Base-by-base conservation (phyloP, 2,329 filamentous ascomycete genomes). In the Chaetomiaceae sp. region DNA sequence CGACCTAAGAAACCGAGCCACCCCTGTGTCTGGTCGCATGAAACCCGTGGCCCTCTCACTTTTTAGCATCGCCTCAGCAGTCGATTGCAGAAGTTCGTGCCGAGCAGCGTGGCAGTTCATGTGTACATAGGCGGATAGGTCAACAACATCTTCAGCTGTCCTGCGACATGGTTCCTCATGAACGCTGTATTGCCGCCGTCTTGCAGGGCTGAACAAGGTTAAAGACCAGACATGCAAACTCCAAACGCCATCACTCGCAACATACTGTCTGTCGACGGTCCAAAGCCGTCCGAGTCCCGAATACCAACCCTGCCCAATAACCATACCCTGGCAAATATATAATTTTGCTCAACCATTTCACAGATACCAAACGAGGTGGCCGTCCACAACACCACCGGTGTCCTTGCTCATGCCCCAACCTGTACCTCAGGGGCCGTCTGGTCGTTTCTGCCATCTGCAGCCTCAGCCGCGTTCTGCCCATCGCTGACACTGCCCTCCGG, bases 401-500 rank as follows among this genome's bases (percentile, higher is more conserved):
- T 31, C 22, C 15, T 17, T 1, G 1, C 7, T 42, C 15, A 54
- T 22, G 29, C 44, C 15, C 51, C 43, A 33, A 48, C 50, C 14
- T 52, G 51, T 15, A 51, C 44, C 19, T 55, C 46, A 20, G 20
- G 7, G 14, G 12, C 27, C 14, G 22, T 47, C 15, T 45, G 47
- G 0, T 54, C 54, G 25, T 33, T 51, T 33, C 29, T 33, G 15
- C 8, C 47, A 14, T 34, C 48, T 1, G 27, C 39, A n/a, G 20
- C 42, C 7, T 47, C 48, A 15, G 36, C 19, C 11, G 38, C 8
- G 12, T 31, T 34, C 51, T 54, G 43, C 11, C 43, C 54, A 20
- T 46, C 51, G 7, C 33, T 20, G 8, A 15, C 50, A 3, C 3
- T 51, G 6, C 23, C 39, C n/a, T 54, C 58, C 17, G 47, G 44